Evolutionary conservation across 2,329 filamentous ascomycete species (phyloP).

Genomic region (Pezicula neosporulosa): DNA sequence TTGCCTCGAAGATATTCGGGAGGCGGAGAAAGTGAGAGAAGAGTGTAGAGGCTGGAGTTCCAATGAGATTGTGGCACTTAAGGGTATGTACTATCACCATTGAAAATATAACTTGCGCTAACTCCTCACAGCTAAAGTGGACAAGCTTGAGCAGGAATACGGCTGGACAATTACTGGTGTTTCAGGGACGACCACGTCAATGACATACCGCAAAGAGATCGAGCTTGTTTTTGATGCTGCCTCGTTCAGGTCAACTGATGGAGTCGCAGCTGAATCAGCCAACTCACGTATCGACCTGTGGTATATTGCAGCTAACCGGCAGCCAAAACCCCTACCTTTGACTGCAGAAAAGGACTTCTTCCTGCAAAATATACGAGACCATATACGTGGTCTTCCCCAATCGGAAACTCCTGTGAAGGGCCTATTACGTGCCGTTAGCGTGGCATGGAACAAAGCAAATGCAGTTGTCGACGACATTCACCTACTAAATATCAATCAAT

Average conservation of each 20-base stretch:
- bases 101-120: conserved; percentile 24
- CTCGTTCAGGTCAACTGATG: conserved; percentile 46
- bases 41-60: conserved; percentile 87
- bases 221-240: conserved; percentile 69
- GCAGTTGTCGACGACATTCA: conserved; percentile 57
- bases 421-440: conserved; percentile 56
- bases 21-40: conserved; percentile 79
- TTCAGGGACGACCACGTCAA: conserved; percentile 59
- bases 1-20: conserved; percentile 70
- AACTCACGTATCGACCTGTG: conserved; percentile 63
- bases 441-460: conserved; percentile 63
- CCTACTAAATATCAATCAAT: conserved; percentile 56
- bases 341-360: conserved; percentile 73
- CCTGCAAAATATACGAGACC: conserved; percentile 66
- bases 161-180: conserved; percentile 72
- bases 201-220: conserved; percentile 70
- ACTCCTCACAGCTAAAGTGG: conserved; percentile 56
- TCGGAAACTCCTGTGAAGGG: conserved; percentile 50
- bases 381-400: conserved; percentile 60
- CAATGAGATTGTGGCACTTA: conserved; percentile 74
- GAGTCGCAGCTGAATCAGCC: conserved; percentile 9
- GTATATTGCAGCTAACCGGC: conserved; percentile 61
- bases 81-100: conserved; percentile 51
- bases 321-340: conserved; percentile 49
- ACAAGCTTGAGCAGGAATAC: conserved; percentile 59